Conservation (phyloP, 106 monocot species). For the Ottelia alismoides region DNA sequence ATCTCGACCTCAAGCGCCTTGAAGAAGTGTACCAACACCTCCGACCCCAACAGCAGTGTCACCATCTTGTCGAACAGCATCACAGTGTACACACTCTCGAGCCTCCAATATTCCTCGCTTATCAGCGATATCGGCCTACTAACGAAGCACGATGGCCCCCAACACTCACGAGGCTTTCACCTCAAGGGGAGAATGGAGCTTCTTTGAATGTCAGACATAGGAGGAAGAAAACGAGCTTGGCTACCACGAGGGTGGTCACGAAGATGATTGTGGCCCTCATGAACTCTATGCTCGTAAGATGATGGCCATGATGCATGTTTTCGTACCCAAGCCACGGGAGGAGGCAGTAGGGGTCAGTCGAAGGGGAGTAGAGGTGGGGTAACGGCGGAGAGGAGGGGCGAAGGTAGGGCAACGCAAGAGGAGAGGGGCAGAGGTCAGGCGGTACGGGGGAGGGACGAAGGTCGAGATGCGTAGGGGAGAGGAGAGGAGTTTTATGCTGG, state of each 20-base stretch:
- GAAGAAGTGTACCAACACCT: constrained; percentile 23
- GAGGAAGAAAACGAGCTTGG: constrained; percentile 6
- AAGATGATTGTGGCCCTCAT: constrained; percentile 6
- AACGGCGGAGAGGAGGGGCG: too few species aligned
- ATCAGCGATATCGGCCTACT: constrained; percentile 14
- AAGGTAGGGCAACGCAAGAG: too few species aligned
- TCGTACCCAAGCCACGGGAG: too few species aligned
- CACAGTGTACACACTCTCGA: constrained; percentile 20
- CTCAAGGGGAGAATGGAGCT: constrained; percentile 5
- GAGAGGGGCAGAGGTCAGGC: too few species aligned
- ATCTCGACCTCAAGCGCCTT: constrained; percentile 23
- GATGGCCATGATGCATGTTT: too few species aligned
- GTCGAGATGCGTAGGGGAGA: too few species aligned
- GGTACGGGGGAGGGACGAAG: too few species aligned
- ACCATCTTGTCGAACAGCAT: constrained; percentile 8
- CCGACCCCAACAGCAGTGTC: constrained; percentile 20
- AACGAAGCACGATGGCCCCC: constrained; percentile 14
- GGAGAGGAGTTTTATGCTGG: too few species aligned
- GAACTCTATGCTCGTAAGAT: constrained; percentile 9
- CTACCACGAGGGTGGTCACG: constrained; percentile 8
- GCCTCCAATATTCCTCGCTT: constrained; percentile 17
- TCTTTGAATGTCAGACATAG: background rate
- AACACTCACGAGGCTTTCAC: constrained; percentile 15
- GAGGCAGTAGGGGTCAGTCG: too few species aligned
- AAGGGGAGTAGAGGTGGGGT: too few species aligned